Percentiles rank a stretch among this genome's conserved stretches.
Conservation (phyloP, 2,329 filamentous ascomycete species). For the Chaetothyriales sp. region DNA sequence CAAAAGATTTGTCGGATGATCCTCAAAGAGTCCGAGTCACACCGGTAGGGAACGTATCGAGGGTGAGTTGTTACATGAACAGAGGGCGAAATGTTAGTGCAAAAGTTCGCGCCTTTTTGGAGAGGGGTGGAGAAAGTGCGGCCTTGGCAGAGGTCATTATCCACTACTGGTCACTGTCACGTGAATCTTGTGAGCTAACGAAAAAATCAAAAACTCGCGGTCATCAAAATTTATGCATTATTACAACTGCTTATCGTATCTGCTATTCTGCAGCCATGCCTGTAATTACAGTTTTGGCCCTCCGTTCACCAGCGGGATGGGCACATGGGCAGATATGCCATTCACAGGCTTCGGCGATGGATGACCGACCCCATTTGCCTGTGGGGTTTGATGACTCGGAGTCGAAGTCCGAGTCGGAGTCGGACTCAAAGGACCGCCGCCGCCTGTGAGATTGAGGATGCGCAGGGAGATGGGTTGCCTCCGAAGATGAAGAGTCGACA, state of each 20-base stretch:
- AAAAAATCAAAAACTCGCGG: neutral
- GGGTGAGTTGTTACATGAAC: neutral
- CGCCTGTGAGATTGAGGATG: neutral
- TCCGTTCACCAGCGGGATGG: conserved; percentile 2
- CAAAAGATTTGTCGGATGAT: conserved; percentile 31
- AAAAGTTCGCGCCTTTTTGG: neutral
- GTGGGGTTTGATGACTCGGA: conserved; percentile 1
- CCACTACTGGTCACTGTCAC: neutral
- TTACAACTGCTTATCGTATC: neutral
- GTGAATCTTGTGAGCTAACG: neutral
- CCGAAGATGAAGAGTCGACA: conserved; percentile 14
- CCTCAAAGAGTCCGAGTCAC: conserved; percentile 33
- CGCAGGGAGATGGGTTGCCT: conserved; percentile 12
- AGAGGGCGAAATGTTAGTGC: neutral
- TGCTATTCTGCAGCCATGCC: neutral
- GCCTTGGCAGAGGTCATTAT: neutral
- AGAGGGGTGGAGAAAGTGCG: conserved; percentile 2
- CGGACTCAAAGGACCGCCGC: neutral
- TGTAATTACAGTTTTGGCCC: neutral
- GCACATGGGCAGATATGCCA: conserved; percentile 6
- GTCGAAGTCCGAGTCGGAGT: neutral
- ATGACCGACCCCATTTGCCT: conserved; percentile 4
- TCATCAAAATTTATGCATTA: neutral
- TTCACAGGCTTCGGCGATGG: conserved; percentile 6
- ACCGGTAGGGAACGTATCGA: conserved; percentile 12